Evolutionary conservation across 2,329 filamentous ascomycete genomes (phyloP).

Genomic region (Fusarium vanettenii): DNA sequence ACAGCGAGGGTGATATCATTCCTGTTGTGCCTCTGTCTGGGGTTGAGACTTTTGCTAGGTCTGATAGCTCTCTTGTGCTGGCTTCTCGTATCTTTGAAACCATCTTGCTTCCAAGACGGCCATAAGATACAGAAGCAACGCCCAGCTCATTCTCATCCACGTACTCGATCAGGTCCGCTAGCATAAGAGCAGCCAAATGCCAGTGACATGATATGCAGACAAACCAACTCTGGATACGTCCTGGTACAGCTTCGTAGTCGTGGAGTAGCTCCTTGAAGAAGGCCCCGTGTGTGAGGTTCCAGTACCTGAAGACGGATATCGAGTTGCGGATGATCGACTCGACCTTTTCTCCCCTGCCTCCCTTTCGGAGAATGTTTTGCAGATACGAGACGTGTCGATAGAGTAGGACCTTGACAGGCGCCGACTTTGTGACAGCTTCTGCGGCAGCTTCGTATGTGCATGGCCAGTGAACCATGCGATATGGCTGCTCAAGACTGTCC

Average conservation of each 20-base stretch:
- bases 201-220: conserved; percentile 67
- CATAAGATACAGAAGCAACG: conserved; percentile 20
- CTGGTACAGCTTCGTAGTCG: conserved; percentile 60
- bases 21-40: conserved; percentile 32
- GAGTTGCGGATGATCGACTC: conserved; percentile 61
- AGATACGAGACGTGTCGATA: conserved; percentile 64
- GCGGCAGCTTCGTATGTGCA: conserved; percentile 64
- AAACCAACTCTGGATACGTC: conserved; percentile 69
- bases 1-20: conserved; percentile 37
- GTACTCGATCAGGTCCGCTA: conserved; percentile 64
- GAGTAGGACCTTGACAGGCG: conserved; percentile 68
- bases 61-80: conserved; percentile 59
- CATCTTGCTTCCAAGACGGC: conserved; percentile 46
- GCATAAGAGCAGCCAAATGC: conserved; percentile 65
- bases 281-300: conserved; percentile 62
- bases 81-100: conserved; percentile 54
- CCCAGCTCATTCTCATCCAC: conserved; percentile 56
- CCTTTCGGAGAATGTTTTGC: conserved; percentile 60
- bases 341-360: conserved; percentile 49
- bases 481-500: conserved; percentile 42
- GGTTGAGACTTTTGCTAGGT: conserved; percentile 60
- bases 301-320: conserved; percentile 63
- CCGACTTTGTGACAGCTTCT: conserved; percentile 60
- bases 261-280: conserved; percentile 64
- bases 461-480: conserved; percentile 56